Conservation (phyloP, 495 filamentous ascomycete species). For the Penicillium lagena region DNA sequence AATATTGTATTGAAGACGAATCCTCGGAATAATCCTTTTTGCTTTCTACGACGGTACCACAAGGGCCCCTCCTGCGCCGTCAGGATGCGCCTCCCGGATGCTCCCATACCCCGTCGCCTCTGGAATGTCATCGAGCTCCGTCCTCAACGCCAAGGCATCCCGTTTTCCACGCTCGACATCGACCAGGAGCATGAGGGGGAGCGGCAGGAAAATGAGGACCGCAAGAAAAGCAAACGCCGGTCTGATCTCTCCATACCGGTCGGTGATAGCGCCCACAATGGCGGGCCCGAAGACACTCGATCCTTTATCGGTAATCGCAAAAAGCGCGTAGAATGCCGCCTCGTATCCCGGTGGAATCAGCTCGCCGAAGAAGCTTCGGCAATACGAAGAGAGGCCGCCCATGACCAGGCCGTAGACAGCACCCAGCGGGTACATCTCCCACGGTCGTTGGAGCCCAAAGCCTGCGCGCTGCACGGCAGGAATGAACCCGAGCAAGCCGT, state of each 20-base stretch:
- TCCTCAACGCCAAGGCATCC: slow-evolving; percentile 67
- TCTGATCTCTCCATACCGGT: slow-evolving; percentile 81
- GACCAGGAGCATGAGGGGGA: slow-evolving; percentile 77
- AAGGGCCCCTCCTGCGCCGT: background rate
- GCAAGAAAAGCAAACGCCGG: slow-evolving; percentile 93
- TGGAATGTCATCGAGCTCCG: slow-evolving; percentile 47
- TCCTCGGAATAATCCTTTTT: no score
- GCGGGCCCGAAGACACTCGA: slow-evolving; percentile 90
- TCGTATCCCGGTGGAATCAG: slow-evolving; percentile 90
- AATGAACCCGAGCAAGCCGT: slow-evolving; percentile 84
- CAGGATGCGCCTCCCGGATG: background rate
- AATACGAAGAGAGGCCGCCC: slow-evolving; percentile 88
- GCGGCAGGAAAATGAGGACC: slow-evolving; percentile 70
- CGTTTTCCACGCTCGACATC: slow-evolving; percentile 83
- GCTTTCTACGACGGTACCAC: no score
- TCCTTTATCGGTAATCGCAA: slow-evolving; percentile 96
- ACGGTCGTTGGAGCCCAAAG: slow-evolving; percentile 81
- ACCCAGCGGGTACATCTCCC: slow-evolving; percentile 95
- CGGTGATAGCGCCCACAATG: slow-evolving; percentile 88
- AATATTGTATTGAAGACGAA: no score
- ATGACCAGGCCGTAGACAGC: slow-evolving; percentile 90
- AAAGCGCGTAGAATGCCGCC: slow-evolving; percentile 93
- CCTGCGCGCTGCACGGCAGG: slow-evolving; percentile 71
- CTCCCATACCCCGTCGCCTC: slow-evolving; percentile 18
- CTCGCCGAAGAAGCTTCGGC: slow-evolving; percentile 86